Conservation (phyloP, 345 rosid species). For the Passiflora organensis region DNA sequence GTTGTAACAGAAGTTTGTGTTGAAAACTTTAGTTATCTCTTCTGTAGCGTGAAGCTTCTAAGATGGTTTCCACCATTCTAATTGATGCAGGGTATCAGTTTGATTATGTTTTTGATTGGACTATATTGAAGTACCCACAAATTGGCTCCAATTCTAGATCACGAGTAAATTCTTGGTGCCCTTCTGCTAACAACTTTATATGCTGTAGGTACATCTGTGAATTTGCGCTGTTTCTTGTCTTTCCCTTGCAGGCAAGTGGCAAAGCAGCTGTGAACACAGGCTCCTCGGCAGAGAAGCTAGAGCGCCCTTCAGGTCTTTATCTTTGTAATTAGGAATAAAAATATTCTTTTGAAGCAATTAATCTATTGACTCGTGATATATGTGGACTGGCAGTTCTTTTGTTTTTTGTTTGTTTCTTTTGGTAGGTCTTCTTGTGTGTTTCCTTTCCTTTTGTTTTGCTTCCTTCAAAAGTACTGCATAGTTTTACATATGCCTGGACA, state of each 20-base stretch:
- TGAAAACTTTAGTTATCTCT: too few species aligned
- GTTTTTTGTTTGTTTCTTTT: background rate
- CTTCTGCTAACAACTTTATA: too few species aligned
- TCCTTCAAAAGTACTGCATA: background rate
- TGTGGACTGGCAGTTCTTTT: too few species aligned
- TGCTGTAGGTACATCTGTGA: too few species aligned
- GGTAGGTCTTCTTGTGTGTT: background rate
- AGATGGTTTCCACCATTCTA: slow-evolving; percentile 9
- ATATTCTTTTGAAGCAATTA: too few species aligned
- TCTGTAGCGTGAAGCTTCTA: background rate
- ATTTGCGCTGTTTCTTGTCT: background rate
- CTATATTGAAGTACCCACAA: slow-evolving; percentile 79
- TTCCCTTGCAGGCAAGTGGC: slow-evolving; percentile 38
- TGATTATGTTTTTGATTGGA: slow-evolving; percentile 96
- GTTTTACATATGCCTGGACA: background rate
- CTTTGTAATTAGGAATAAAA: too few species aligned
- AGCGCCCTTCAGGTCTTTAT: slow-evolving; percentile 39
- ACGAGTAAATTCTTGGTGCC: slow-evolving; percentile 38
- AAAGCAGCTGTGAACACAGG: slow-evolving; percentile 44
- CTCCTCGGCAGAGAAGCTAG: slow-evolving; percentile 48
- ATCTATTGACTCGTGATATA: too few species aligned
- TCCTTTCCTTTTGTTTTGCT: background rate
- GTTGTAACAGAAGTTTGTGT: too few species aligned
- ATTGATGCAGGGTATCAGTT: slow-evolving; percentile 67
- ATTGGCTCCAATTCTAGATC: slow-evolving; percentile 69